Base-by-base conservation (phyloP, 768 basidiomycete genomes). In the Russula sp. region DNA sequence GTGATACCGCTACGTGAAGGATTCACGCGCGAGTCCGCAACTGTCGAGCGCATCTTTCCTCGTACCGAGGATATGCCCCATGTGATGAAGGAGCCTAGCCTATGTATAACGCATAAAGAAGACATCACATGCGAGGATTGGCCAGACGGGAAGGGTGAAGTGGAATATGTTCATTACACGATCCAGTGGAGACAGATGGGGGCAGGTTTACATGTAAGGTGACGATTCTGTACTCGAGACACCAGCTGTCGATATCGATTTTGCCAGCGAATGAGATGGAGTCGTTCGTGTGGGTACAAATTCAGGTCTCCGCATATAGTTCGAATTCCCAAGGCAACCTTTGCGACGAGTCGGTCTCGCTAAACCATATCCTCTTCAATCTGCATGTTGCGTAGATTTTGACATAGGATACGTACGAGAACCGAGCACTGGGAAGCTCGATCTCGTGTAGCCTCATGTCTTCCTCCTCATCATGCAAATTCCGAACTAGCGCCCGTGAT, bases 381-480 rank as follows among this genome's bases (percentile, higher is more conserved):
- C 89, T 81, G 73, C 90, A 92, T 41, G 81, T 88, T 22, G 88
- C 88, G 70, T 90, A 86, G 48, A 92, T 79, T 70, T 85, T 87
- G 66, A 91, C 76, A 67, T 83, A 87, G n/a, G 83, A 79, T 49
- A 86, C 77, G 75, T 87, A 82, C 0, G 86, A 82, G 69, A 83
- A 88, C 50, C 73, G 73, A 51, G 82, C 82, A 62, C 73, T 75
- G 22, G 88, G 88, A 45, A 77, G 36, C 41, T 47, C 56, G 58
- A 51, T 70, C 41, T 55, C 62, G 68, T 22, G 59, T 63, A 11
- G 64, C 65, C 20, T 56, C 38, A 67, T 72, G 45, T 65, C 70
- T 55, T 68, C 63, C n/a, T 65, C 67, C 6, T 56, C 68, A 5
- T 62, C 52, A 14, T 64, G 67, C 58, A 46, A 58, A 39, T 35